Evolutionary conservation across 1,284 basidiomycete genomes (phyloP), one percentile per base, ranked within the genome.

Genomic region (Vanrija pseudolonga): DNA sequence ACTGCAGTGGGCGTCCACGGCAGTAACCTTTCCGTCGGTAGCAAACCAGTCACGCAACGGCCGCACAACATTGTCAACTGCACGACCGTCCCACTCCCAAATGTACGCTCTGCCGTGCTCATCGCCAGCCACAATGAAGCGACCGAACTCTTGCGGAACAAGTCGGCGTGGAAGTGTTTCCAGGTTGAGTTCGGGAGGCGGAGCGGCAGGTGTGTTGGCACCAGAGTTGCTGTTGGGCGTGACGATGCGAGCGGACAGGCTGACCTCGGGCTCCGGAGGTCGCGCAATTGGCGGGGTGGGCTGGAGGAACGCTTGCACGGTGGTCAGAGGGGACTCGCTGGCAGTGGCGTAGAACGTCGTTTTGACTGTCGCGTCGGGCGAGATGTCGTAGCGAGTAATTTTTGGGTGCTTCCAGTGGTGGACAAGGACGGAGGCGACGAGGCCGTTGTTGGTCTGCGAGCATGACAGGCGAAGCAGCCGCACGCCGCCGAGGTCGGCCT

Each of bases 111-210:
- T 53, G 2, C 74, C 73, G 28, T 54, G 47, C 9, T 60, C 58
- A 43, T 73, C 71, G 9, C 74, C 74, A 1, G 62, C 68, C 11
- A 69, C 56, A 14, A 74, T 49, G 22, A 70, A 68, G 15, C 65
- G 60, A 14, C 67, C 68, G 42, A 62, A 68, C 19, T 62, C 56
- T 2, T 51, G 46, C 6, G 51, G 45, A 4, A 47, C 45, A 3
- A 50, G 44, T 11, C 22, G 23, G 22, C 47, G 47, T 5, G 52
- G 52, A 3, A 58, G 45, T 4, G 20, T 47, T 19, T 58, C 56
- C 19, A 54, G 18, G 3, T 51, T 46, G 11, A 50, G 44, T 4
- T 54, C 50, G 14, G 52, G 50, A 6, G 51, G 47, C 2, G 53
- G 50, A 32, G 32, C 32, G 8, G 45, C 23, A 6, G 57, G 57